These are phyloP conservation scores for Ottelia alismoides DNA, from an alignment of 106 monocot species.

Conservation along the genomic window DNA sequence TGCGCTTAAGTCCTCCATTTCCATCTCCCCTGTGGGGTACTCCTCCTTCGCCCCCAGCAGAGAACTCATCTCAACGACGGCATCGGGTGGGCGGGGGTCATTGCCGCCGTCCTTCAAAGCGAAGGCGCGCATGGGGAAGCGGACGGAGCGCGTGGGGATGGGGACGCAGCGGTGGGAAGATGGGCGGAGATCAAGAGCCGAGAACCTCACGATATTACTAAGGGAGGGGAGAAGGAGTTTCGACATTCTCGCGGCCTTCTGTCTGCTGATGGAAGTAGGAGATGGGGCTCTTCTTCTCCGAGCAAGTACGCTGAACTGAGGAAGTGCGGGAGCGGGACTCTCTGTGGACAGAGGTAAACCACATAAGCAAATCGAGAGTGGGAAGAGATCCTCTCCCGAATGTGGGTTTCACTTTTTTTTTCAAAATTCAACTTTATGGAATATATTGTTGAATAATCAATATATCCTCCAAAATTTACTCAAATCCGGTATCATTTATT, in stretches of 20 bases:
- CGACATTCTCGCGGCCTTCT: constrained; percentile 24
- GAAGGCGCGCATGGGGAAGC: constrained; percentile 5
- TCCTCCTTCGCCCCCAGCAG: constrained; percentile 8
- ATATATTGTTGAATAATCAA: too few species aligned
- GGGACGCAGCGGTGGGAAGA: constrained; percentile 3
- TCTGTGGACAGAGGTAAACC: too few species aligned
- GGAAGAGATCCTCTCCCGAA: too few species aligned
- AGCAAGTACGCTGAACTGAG: too few species aligned
- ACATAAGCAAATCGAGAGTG: too few species aligned
- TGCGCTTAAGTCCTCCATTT: constrained; percentile 52
- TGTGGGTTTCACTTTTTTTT: too few species aligned
- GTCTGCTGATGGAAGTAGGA: too few species aligned
- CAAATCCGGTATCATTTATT: too few species aligned
- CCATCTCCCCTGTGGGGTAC: constrained; percentile 61
- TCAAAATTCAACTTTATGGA: too few species aligned
- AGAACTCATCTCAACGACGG: constrained; percentile 1
- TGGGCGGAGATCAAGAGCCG: neutral
- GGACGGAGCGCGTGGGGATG: constrained; percentile 12
- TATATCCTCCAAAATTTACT: too few species aligned
- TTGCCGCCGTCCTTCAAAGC: constrained; percentile 12
- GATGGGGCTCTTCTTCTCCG: too few species aligned
- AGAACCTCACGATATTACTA: neutral
- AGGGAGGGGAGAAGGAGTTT: constrained; percentile 21
- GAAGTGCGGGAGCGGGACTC: too few species aligned
- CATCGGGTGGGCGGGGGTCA: neutral